Base-by-base conservation (phyloP, 345 rosid genomes). In the Euphorbia peplus region DNA sequence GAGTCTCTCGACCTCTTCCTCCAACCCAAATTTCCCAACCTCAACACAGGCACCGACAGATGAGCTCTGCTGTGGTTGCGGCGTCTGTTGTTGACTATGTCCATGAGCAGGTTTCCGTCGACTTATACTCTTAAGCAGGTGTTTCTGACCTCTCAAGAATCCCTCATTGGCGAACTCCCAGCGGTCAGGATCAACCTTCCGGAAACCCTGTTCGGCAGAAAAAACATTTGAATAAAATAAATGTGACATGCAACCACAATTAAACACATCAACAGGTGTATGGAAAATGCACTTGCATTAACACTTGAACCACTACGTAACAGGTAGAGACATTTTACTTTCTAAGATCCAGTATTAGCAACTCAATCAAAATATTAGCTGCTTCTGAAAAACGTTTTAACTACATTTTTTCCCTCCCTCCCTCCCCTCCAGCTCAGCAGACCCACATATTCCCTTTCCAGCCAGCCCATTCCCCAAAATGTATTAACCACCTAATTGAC, bases 81-180 rank as follows among this genome's bases (percentile, higher is more conserved):
- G 90, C 13, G 85, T 63, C 81, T 83, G 96, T 47, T 79, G 93
- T 72, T 83, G 84, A 60, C 73, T 80, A 44, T 86, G 89, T 22
- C 88, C 96, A 58, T 86, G 90, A 14, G 83, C 92, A 64, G 99
- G 90, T 81, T 91, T 95, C 73, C 99, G 87, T 64, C 99, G 75
- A 54, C 73, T 88, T 71, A 95, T 95, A 70, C 84, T 80, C 67
- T 73, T 86, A 25, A 95, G 88, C 74, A 90, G 74, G 79, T 91
- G 97, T 66, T 90, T 95, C 77, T 91, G 97, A 67, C 98, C 99
- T 81, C 90, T 84, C 78, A 95, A 75, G 74, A 95, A 95, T 21
- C 96, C 90, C 83, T 93, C 97, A 55, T 91, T 93, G 0, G 97
- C 97, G 71, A 93, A 93, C 77, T 93, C 97, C 97, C 98, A 93